Base-by-base conservation (phyloP, 352 stramenopile genomes). In the Albugo candida region DNA sequence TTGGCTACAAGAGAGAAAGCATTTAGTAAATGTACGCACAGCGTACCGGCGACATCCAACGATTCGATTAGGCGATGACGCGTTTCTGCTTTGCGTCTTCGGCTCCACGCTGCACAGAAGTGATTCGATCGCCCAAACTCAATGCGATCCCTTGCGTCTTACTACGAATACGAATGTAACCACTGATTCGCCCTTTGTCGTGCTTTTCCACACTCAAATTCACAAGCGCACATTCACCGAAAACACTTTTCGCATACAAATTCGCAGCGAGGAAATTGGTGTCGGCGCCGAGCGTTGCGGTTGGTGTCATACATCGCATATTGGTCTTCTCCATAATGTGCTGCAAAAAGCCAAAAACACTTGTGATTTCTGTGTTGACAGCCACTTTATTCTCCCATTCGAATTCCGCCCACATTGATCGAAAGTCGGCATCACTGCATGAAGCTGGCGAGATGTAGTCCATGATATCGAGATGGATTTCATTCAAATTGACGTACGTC, bases 371-470 rank as follows among this genome's bases (percentile, higher is more conserved):
- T 27, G 93, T 97, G 65, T 96, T 95, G 41, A 98, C 86, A 2
- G 80, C 72, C 50, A 98, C 94, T 76, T 99, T 99, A 73, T 99
- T 99, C 69, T 99, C 96, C 96, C 96, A 99, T 71, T 99, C 96
- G 63, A 99, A 99, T 60, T 99, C 95, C 48, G 94, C 95, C 96
- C 96, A 99, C 95, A 99, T 99, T 5, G 73, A 78, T 53, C 96
- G 86, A 77, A 99, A 99, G n/a, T 84, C 78, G 56, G 96, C 85
- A 61, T 98, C 93, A 53, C 65, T 79, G 79, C 93, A 92, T 14
- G 64, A 83, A 41, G 77, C 64, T 44, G 95, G 94, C 55, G 96
- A 85, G 63, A 99, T 99, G 81, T 99, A 99, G 65, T 99, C 95
- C 95, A 99, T 99, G 47, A 99, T 98, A 60, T 99, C 95, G 53